Percentiles rank a stretch among this genome's conserved stretches.
These are phyloP conservation scores for Penicillium lividum DNA, from an alignment of 495 filamentous ascomycete genomes.

Conservation along the genomic window DNA sequence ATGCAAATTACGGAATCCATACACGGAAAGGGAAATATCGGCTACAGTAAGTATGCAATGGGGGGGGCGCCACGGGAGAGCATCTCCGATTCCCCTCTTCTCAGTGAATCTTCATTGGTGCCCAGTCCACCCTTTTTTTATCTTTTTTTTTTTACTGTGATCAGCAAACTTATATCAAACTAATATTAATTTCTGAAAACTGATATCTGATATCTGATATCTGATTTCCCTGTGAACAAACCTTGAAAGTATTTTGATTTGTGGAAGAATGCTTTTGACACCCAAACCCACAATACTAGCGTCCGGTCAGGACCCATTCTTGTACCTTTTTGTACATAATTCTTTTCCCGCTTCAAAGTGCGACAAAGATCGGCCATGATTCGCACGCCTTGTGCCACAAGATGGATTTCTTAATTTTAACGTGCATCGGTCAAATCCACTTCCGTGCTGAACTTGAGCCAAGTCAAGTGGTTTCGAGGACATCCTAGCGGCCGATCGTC, in stretches of 20 bases:
- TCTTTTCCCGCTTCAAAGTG: constrained; percentile 3
- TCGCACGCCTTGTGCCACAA: constrained; percentile 22
- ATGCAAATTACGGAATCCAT: no score
- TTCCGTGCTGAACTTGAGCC: constrained; percentile 7
- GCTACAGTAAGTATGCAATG: no score
- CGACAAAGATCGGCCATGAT: constrained; percentile 16
- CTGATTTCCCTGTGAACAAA: no score
- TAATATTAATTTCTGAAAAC: no score
- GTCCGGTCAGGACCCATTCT: not conserved
- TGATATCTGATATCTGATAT: no score
- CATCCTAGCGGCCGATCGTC: constrained; percentile 35
- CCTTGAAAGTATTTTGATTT: not conserved
- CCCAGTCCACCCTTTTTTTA: constrained; percentile 21
- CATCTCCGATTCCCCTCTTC: constrained; percentile 18
- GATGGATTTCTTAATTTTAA: constrained; percentile 29
- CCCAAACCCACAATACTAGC: not conserved
- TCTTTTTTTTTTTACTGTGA: constrained; percentile 7
- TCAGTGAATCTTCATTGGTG: constrained; percentile 23
- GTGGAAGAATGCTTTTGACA: constrained; percentile 9
- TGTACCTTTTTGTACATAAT: constrained; percentile 13
- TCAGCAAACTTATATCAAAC: not conserved
- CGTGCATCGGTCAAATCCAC: constrained; percentile 15
- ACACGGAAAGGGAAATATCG: not conserved
- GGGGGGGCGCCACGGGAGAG: constrained; percentile 15
- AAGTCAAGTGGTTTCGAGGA: constrained; percentile 12